Conservation (phyloP, 331 rosid genomes). For the Dryas integrifolia region DNA sequence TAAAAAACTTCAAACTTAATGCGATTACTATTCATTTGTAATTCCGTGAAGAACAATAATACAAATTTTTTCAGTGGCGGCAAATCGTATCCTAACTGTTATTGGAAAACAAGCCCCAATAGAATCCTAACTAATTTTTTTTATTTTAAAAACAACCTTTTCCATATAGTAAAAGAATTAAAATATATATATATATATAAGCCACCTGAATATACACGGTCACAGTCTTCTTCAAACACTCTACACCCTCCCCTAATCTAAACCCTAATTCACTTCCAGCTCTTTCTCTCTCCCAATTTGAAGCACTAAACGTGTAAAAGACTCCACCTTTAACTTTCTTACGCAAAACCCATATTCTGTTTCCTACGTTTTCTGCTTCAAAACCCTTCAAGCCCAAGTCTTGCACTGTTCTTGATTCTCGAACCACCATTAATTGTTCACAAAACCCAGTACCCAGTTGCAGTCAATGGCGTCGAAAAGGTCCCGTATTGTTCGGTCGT, state of each 20-base stretch:
- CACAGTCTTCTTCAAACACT: no score
- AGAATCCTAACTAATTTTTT: background rate
- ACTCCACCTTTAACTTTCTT: background rate
- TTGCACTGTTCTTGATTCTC: background rate
- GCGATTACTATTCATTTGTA: no score
- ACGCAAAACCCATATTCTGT: background rate
- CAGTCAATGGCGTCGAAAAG: constrained; percentile 13
- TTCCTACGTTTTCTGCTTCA: background rate
- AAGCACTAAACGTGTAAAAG: background rate
- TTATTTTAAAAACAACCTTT: background rate
- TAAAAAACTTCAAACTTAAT: no score
- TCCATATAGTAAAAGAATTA: background rate
- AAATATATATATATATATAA: background rate
- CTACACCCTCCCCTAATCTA: background rate
- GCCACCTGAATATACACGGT: no score
- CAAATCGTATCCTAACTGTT: background rate
- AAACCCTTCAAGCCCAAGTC: background rate
- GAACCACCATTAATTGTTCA: background rate
- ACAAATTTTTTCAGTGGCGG: background rate
- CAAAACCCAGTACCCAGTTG: background rate
- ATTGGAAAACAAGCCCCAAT: background rate
- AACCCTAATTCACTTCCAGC: background rate
- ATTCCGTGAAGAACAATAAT: background rate
- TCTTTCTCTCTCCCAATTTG: background rate
- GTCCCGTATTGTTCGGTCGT: background rate